Evolutionary conservation across 139 green algal species (phyloP).

Genomic region (Chlorella sorokiniana): DNA sequence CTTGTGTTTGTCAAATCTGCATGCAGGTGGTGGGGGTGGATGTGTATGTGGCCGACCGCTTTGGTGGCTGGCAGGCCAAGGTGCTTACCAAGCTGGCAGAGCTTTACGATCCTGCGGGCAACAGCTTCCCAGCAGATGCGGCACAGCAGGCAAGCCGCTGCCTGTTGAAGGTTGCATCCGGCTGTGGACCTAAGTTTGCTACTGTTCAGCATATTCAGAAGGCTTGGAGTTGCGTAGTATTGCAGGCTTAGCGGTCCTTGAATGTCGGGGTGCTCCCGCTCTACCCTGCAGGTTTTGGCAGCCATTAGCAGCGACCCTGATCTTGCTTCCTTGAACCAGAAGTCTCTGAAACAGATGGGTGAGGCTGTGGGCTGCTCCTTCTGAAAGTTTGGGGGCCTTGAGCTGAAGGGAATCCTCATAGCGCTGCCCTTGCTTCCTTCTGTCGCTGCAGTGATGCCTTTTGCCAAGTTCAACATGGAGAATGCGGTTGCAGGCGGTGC

Average conservation of each 20-base stretch:
- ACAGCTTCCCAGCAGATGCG: conserved; percentile 56
- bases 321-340: conserved; percentile 31
- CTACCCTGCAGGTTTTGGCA: conserved; percentile 15
- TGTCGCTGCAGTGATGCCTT: conserved; percentile 76
- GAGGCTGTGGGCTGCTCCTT: neutral
- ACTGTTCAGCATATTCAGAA: too few species aligned
- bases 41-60: conserved; percentile 79
- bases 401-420: neutral
- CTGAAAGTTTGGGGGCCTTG: neutral
- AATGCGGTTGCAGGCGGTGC: conserved; percentile 68
- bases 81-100: conserved; percentile 33
- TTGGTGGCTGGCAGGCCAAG: conserved; percentile 84
- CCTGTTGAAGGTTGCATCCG: neutral
- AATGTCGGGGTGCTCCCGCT: neutral
- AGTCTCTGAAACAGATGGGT: conserved; percentile 46
- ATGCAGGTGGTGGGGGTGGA: conserved; percentile 55
- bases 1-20: neutral
- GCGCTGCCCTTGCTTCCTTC: neutral
- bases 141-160: conserved; percentile 30
- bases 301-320: conserved; percentile 16
- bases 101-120: conserved; percentile 43
- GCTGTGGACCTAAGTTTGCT: too few species aligned
- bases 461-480: conserved; percentile 91
- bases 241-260: neutral
- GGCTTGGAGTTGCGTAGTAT: neutral